Percentiles rank a stretch among this genome's conserved stretches.
phyloP scores from a whole-genome alignment of 371 early-diverging fungal species.

The Mortierella sp. region DNA sequence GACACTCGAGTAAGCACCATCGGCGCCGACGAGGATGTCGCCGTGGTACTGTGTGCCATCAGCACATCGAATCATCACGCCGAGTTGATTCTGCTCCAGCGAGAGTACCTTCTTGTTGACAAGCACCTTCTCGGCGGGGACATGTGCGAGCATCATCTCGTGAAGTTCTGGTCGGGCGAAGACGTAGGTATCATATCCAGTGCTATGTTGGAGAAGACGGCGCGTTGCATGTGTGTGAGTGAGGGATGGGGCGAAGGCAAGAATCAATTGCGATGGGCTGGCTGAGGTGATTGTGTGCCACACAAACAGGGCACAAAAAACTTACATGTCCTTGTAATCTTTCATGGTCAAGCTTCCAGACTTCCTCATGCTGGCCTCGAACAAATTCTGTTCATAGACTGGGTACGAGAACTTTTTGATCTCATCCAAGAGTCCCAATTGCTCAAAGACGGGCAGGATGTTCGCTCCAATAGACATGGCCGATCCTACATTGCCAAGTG shows the following conservation, averaged over 20 bases:
- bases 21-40: conserved; percentile 28
- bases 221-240: neutral
- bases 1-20: conserved; percentile 22
- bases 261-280: no score
- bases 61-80: conserved; percentile 20
- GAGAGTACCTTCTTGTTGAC: conserved; percentile 15
- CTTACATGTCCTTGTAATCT: conserved; percentile 4
- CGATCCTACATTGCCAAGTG: neutral
- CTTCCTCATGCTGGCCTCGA: conserved; percentile 4
- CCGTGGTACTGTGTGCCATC: conserved; percentile 13
- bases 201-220: neutral
- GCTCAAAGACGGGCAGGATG: conserved; percentile 7
- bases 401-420: conserved; percentile 6
- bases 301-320: neutral
- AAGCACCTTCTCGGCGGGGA: conserved; percentile 11
- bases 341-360: conserved; percentile 6
- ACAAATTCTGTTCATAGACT: neutral
- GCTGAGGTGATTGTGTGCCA: no score
- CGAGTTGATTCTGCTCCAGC: conserved; percentile 5
- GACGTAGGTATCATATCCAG: conserved; percentile 2
- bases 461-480: conserved; percentile 5
- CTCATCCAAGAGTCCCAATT: neutral
- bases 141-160: conserved; percentile 6
- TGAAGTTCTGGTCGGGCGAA: conserved; percentile 21
- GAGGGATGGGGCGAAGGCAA: neutral